A percentile compares a stretch with the other conserved stretches of the same genome.
Conservation (phyloP, 2,329 filamentous ascomycete species). For the Arachnomyces sp. region DNA sequence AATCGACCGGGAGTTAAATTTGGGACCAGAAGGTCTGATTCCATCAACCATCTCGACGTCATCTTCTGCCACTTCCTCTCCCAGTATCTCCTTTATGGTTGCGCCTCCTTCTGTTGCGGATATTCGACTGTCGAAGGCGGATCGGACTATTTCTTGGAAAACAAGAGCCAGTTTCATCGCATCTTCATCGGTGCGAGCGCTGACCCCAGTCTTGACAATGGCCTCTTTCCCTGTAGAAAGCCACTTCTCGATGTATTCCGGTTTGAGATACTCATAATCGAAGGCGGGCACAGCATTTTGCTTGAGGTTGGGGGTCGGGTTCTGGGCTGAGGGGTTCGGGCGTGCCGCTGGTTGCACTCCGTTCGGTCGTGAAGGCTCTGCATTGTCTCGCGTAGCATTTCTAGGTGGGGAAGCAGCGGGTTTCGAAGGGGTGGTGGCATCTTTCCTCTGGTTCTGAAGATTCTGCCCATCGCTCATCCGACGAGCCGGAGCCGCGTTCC, state of each 20-base stretch:
- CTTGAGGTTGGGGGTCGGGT: slow-evolving; percentile 14
- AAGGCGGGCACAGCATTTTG: slow-evolving; percentile 37
- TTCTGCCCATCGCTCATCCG: slow-evolving; percentile 30
- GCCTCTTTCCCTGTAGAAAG: slow-evolving; percentile 55
- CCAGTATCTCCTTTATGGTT: slow-evolving; percentile 66
- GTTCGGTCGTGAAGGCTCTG: slow-evolving; percentile 24
- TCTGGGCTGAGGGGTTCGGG: slow-evolving; percentile 15
- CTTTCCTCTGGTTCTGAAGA: slow-evolving; percentile 21
- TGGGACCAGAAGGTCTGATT: slow-evolving; percentile 28
- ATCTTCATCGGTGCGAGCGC: slow-evolving; percentile 60
- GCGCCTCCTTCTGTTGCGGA: slow-evolving; percentile 60
- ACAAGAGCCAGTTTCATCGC: slow-evolving; percentile 59
- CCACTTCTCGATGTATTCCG: slow-evolving; percentile 62
- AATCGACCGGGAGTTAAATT: slow-evolving; percentile 56
- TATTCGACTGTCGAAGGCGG: slow-evolving; percentile 62
- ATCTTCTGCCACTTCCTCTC: slow-evolving; percentile 42
- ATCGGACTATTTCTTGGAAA: slow-evolving; percentile 77
- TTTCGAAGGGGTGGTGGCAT: slow-evolving; percentile 16
- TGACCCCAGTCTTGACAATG: slow-evolving; percentile 56
- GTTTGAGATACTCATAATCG: slow-evolving; percentile 67
- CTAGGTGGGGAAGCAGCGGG: slow-evolving; percentile 22
- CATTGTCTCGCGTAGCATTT: slow-evolving; percentile 20
- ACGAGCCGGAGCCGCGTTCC: slow-evolving; percentile 26
- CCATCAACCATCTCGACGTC: slow-evolving; percentile 40
- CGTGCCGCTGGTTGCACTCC: slow-evolving; percentile 16